phyloP scores from a whole-genome alignment of 768 basidiomycete genomes.

The Leucocoprinus leucothites region DNA sequence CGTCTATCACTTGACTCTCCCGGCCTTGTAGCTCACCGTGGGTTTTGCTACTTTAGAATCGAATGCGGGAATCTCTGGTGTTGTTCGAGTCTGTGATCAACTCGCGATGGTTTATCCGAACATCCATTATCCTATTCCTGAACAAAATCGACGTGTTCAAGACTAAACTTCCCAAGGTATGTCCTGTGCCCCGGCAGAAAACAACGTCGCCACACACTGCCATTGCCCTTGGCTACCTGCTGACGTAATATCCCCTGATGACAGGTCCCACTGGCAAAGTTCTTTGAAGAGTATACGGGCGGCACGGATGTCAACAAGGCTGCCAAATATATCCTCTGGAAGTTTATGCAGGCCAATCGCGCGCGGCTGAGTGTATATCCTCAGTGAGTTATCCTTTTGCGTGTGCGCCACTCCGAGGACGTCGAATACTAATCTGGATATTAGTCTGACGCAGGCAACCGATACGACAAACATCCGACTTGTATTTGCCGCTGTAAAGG shows the following conservation, averaged over 20 bases:
- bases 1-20: not conserved
- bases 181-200: not conserved
- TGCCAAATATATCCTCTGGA: slow-evolving; percentile 92
- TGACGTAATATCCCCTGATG: not conserved
- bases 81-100: slow-evolving; percentile 93
- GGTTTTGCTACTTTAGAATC: slow-evolving; percentile 54
- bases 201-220: not conserved
- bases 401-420: slow-evolving; percentile 9
- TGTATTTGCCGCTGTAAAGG: slow-evolving; percentile 87
- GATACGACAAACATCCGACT: slow-evolving; percentile 81
- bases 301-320: slow-evolving; percentile 91
- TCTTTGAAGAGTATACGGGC: slow-evolving; percentile 88
- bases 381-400: slow-evolving; percentile 39
- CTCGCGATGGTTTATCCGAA: slow-evolving; percentile 89
- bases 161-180: slow-evolving; percentile 70
- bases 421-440: slow-evolving; percentile 19
- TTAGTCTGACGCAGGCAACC: slow-evolving; percentile 81
- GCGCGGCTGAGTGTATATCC: slow-evolving; percentile 79
- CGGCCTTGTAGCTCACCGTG: not conserved
- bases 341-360: slow-evolving; percentile 90
- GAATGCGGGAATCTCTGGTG: slow-evolving; percentile 88
- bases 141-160: slow-evolving; percentile 96
- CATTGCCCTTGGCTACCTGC: not conserved
- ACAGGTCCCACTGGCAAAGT: slow-evolving; percentile 70
- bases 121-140: slow-evolving; percentile 87